Percentiles rank a stretch among this genome's conserved stretches.
These are phyloP conservation scores for Ophiostoma tasmaniense DNA, from an alignment of 2,329 filamentous ascomycete genomes.

Conservation along the genomic window DNA sequence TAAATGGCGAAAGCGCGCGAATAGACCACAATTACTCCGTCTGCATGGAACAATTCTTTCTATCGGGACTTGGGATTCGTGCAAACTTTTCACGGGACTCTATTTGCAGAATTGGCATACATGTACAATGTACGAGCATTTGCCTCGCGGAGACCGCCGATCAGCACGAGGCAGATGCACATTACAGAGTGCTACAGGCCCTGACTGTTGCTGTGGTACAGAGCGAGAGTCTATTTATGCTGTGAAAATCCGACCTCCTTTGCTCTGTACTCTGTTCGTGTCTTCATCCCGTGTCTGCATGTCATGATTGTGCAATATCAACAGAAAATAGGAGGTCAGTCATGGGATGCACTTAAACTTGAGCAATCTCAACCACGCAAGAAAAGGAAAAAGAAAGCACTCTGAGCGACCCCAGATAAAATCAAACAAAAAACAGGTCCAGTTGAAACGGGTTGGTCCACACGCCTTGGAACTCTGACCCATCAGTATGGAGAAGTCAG, in stretches of 20 bases:
- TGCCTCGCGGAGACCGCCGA: not conserved
- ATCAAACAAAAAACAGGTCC: conserved; percentile 4
- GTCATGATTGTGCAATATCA: not conserved
- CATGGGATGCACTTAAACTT: not conserved
- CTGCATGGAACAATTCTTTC: not conserved
- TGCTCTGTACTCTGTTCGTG: not conserved
- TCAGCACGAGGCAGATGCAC: not conserved
- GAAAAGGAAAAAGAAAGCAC: not conserved
- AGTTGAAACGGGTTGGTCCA: conserved; percentile 1
- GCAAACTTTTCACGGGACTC: not conserved
- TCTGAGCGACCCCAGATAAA: not conserved
- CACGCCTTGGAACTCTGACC: not conserved
- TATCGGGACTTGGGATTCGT: not conserved
- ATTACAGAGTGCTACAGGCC: not conserved
- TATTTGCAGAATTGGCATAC: not conserved
- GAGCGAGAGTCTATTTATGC: not conserved
- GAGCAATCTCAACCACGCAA: not conserved
- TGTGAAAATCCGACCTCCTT: not conserved
- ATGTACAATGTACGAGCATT: not conserved
- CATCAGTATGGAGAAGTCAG: not conserved
- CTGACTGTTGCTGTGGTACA: not conserved
- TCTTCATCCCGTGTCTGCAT: not conserved
- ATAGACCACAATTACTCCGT: not conserved
- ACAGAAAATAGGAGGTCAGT: not conserved
- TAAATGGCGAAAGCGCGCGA: not conserved